Conservation (phyloP, 257 asterid genomes). For the Coffea eugenioides region DNA sequence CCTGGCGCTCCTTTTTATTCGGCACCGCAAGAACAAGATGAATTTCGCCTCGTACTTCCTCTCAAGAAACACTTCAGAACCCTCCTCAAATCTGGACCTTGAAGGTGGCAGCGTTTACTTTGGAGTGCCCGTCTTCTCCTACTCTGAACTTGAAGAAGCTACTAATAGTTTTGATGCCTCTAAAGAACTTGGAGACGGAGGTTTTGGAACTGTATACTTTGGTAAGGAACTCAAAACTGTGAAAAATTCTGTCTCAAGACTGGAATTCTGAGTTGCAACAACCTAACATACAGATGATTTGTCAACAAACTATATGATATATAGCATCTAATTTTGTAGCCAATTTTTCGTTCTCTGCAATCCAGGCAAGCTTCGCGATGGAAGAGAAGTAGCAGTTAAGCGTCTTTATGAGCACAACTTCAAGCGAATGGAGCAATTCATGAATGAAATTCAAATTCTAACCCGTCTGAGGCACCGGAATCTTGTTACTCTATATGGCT, state of each 20-base stretch:
- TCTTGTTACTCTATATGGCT: conserved; percentile 72
- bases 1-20: conserved; percentile 9
- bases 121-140: conserved; percentile 64
- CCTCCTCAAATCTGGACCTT: conserved; percentile 38
- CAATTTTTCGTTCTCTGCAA: not conserved
- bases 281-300: not conserved
- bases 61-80: conserved; percentile 38
- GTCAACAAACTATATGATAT: not conserved
- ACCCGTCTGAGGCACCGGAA: conserved; percentile 59
- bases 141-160: conserved; percentile 56
- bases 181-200: conserved; percentile 77
- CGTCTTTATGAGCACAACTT: conserved; percentile 71
- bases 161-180: conserved; percentile 55
- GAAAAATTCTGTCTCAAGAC: not conserved
- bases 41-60: conserved; percentile 18
- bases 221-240: conserved; percentile 41
- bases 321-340: not conserved
- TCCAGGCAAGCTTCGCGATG: conserved; percentile 67
- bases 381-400: conserved; percentile 87
- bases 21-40: conserved; percentile 35
- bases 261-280: not conserved
- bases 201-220: conserved; percentile 71
- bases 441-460: conserved; percentile 68
- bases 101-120: conserved; percentile 42
- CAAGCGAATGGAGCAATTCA: conserved; percentile 66